Conservation (phyloP, 169 alveolate species). For the Cryptosporidium muris region DNA sequence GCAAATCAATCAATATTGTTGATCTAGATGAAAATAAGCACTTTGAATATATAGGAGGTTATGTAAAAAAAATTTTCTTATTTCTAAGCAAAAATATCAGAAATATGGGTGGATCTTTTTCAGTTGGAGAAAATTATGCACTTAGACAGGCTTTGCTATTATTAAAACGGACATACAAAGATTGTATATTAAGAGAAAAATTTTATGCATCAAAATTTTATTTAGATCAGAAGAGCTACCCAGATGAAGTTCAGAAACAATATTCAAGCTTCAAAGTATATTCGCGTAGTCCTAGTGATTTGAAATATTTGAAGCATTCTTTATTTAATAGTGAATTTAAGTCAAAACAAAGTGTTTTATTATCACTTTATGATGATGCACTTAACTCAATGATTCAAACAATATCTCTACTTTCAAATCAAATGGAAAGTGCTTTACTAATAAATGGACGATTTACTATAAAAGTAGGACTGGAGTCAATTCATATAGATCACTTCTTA, state of each 20-base stretch:
- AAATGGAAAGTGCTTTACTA: slow-evolving; percentile 19
- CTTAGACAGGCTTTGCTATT: slow-evolving; percentile 14
- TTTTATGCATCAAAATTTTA: background rate
- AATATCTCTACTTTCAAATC: slow-evolving; percentile 13
- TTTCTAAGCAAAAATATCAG: slow-evolving; percentile 18
- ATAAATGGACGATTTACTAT: slow-evolving; percentile 26
- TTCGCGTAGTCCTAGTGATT: background rate
- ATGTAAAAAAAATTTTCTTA: slow-evolving; percentile 19
- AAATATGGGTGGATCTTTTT: slow-evolving; percentile 28
- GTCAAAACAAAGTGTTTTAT: background rate
- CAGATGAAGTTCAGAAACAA: background rate
- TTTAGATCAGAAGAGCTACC: background rate
- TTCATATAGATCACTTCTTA: slow-evolving; percentile 87
- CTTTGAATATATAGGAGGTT: slow-evolving; percentile 7
- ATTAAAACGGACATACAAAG: slow-evolving; percentile 13
- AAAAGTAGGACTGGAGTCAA: slow-evolving; percentile 56
- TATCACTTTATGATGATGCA: slow-evolving; percentile 29
- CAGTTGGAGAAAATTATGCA: slow-evolving; percentile 44
- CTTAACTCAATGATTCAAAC: slow-evolving; percentile 10
- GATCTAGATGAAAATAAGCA: background rate
- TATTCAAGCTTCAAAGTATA: background rate
- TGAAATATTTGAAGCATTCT: background rate
- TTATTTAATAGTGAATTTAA: background rate
- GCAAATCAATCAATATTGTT: background rate
- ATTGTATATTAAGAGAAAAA: slow-evolving; percentile 20